These are phyloP conservation scores for Henckelia pumila DNA, from an alignment of 257 asterid genomes.

Conservation along the genomic window DNA sequence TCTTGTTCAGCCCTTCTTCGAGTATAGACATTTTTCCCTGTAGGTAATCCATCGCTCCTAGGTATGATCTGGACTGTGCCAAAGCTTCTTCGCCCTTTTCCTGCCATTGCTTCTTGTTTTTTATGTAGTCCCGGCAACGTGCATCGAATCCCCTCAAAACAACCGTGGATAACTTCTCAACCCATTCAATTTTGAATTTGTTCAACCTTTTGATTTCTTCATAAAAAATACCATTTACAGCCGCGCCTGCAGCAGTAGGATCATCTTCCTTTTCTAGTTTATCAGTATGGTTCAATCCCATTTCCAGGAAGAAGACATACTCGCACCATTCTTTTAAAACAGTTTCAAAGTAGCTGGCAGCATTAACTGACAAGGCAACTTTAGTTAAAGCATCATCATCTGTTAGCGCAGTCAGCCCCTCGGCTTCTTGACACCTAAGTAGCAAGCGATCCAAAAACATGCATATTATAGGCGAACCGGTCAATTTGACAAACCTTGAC, in stretches of 20 bases:
- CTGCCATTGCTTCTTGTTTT: slow-evolving; percentile 89
- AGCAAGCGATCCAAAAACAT: slow-evolving; percentile 54
- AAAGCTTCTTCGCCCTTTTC: slow-evolving; percentile 64
- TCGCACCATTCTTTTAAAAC: slow-evolving; percentile 68
- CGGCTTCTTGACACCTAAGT: slow-evolving; percentile 92
- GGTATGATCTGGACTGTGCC: slow-evolving; percentile 54
- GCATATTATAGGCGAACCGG: slow-evolving; percentile 53
- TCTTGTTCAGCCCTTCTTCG: slow-evolving; percentile 57
- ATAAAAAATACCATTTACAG: slow-evolving; percentile 41
- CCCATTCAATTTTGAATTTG: slow-evolving; percentile 71
- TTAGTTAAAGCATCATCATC: slow-evolving; percentile 70
- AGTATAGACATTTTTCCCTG: slow-evolving; percentile 65
- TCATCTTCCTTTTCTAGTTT: slow-evolving; percentile 30
- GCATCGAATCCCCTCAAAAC: slow-evolving; percentile 83
- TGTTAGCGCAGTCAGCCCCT: slow-evolving; percentile 87
- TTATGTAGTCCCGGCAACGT: slow-evolving; percentile 69
- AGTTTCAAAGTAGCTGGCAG: slow-evolving; percentile 50
- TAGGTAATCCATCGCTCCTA: slow-evolving; percentile 77
- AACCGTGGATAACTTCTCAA: slow-evolving; percentile 78
- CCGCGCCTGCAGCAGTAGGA: slow-evolving; percentile 27
- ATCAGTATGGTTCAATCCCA: slow-evolving; percentile 46
- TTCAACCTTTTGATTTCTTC: slow-evolving; percentile 57
- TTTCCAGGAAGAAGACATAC: slow-evolving; percentile 82
- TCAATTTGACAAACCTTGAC: slow-evolving; percentile 64
- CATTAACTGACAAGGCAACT: slow-evolving; percentile 77